Evolutionary conservation across 2,329 filamentous ascomycete species (phyloP).

Genomic region (Fusarium protoensiforme): DNA sequence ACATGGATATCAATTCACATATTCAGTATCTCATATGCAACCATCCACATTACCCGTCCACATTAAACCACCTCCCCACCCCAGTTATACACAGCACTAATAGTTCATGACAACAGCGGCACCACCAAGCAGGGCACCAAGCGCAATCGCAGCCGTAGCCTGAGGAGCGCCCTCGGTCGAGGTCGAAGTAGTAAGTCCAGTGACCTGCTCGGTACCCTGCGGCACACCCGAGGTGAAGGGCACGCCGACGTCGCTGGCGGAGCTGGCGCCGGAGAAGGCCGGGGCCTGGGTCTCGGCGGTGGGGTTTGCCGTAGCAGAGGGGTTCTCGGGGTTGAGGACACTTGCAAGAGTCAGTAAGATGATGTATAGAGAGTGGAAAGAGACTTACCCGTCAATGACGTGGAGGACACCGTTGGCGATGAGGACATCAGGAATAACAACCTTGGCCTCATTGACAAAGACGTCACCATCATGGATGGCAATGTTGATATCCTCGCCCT

Average conservation of each 20-base stretch:
- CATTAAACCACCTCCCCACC: background rate
- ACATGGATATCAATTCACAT: background rate
- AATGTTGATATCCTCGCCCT: slow-evolving; percentile 55
- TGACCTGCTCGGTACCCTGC: slow-evolving; percentile 18
- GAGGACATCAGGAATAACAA: slow-evolving; percentile 61
- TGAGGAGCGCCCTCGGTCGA: slow-evolving; percentile 34
- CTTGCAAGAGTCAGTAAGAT: slow-evolving; percentile 53
- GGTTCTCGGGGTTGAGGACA: slow-evolving; percentile 55
- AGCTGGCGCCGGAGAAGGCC: slow-evolving; percentile 64
- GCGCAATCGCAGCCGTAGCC: slow-evolving; percentile 39
- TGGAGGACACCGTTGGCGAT: slow-evolving; percentile 68
- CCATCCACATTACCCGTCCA: background rate
- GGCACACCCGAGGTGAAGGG: slow-evolving; percentile 67
- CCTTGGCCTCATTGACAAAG: slow-evolving; percentile 52
- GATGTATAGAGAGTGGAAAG: background rate
- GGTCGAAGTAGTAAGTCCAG: slow-evolving; percentile 25
- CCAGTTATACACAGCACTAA: background rate
- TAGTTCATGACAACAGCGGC: slow-evolving; percentile 36
- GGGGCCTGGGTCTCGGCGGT: slow-evolving; percentile 53
- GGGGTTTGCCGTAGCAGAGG: slow-evolving; percentile 48
- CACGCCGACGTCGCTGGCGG: slow-evolving; percentile 53
- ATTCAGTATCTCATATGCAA: background rate
- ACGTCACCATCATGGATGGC: slow-evolving; percentile 54
- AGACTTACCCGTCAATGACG: slow-evolving; percentile 65
- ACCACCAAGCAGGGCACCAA: slow-evolving; percentile 39